phyloP scores from a whole-genome alignment of 768 basidiomycete species.

The Collybiopsis luxurians region DNA sequence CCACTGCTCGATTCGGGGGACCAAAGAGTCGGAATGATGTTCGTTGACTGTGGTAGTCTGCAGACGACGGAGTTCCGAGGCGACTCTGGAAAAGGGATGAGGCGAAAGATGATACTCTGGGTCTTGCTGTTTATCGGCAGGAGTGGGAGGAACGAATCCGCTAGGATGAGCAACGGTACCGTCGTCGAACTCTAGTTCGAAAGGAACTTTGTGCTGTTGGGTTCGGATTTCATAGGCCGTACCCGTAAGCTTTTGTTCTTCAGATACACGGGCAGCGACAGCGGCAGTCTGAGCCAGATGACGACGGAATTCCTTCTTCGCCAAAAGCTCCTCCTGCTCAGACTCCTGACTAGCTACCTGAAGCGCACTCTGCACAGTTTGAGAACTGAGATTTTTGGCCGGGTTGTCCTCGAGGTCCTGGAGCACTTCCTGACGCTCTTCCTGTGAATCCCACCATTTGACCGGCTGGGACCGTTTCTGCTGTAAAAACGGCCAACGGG shows the following conservation, averaged over 20 bases:
- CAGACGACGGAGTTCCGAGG: slow-evolving; percentile 1
- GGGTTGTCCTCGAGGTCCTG: slow-evolving; percentile 8
- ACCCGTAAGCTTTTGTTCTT: slow-evolving; percentile 22
- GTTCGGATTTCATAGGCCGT: slow-evolving; percentile 18
- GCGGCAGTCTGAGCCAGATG: slow-evolving; percentile 24
- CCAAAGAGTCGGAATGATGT: slow-evolving; percentile 8
- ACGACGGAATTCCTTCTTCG: slow-evolving; percentile 1
- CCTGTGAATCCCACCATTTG: slow-evolving; percentile 27
- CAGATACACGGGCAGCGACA: slow-evolving; percentile 26
- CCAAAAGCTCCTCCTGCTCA: background rate
- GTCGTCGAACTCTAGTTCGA: slow-evolving; percentile 34
- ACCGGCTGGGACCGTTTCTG: slow-evolving; percentile 9
- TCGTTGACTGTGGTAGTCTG: slow-evolving; percentile 3
- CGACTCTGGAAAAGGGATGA: slow-evolving; percentile 3
- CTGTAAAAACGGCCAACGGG: slow-evolving; percentile 32
- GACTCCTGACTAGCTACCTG: background rate
- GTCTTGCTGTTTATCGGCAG: slow-evolving; percentile 30
- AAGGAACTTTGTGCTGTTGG: slow-evolving; percentile 36
- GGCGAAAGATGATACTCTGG: slow-evolving; percentile 14
- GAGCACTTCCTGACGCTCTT: slow-evolving; percentile 18
- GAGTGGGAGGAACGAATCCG: slow-evolving; percentile 42
- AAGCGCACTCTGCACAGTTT: slow-evolving; percentile 8
- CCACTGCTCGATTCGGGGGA: slow-evolving; percentile 9
- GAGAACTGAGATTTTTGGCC: slow-evolving; percentile 18
- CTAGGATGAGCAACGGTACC: slow-evolving; percentile 38